Conservation (phyloP, 306 rosid genomes). For the Begonia peltatifolia region DNA sequence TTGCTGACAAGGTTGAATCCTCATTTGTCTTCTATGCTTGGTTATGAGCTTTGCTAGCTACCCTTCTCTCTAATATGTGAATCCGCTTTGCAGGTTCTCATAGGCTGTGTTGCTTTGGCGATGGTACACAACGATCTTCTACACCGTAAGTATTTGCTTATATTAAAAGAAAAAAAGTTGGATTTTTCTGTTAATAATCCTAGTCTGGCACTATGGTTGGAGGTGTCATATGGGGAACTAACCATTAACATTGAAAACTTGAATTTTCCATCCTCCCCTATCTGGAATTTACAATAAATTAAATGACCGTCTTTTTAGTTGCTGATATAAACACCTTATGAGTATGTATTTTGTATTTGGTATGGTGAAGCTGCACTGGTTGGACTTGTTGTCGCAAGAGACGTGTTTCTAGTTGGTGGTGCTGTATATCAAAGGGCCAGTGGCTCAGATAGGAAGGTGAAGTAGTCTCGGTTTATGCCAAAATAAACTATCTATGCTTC, state of each 20-base stretch:
- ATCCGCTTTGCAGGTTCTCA: constrained; percentile 49
- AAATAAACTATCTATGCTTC: constrained; percentile 6
- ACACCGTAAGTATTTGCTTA: constrained; percentile 45
- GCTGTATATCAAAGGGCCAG: constrained; percentile 64
- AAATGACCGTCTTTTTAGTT: no score
- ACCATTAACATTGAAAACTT: no score
- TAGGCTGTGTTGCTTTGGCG: constrained; percentile 83
- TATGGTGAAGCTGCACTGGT: constrained; percentile 71
- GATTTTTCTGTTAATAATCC: no score
- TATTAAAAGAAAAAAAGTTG: no score
- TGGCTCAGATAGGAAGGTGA: constrained; percentile 77
- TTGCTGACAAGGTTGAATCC: constrained; percentile 72
- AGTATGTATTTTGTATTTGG: no score
- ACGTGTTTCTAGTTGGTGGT: constrained; percentile 67
- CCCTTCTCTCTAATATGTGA: not conserved
- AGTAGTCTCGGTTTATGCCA: no score
- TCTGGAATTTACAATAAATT: no score
- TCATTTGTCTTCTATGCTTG: not conserved
- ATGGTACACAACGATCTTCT: constrained; percentile 79
- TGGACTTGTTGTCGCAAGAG: constrained; percentile 73
- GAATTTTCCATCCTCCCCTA: no score
- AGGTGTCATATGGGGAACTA: no score
- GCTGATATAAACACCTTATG: no score
- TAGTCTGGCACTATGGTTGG: no score
- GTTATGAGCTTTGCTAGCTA: not conserved